Evolutionary conservation across 441 rosid species (phyloP), one percentile per base, ranked within the genome.

Genomic region (Syzygium syzygioides): DNA sequence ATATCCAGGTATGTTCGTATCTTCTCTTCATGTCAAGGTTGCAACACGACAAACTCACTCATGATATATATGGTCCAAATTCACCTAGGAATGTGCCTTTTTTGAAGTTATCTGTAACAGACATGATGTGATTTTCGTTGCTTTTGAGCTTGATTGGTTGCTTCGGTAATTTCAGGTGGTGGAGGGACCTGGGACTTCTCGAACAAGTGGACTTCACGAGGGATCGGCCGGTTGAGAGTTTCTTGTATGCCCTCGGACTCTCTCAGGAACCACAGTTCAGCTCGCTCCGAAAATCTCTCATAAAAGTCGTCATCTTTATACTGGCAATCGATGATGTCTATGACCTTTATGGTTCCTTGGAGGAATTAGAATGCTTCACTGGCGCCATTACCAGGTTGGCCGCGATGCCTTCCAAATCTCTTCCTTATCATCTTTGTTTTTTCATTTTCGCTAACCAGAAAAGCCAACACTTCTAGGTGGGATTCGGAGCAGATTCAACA

Each of bases 141-240:
- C 48, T 41, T 41, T 76, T 12, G 83, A 7, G 12, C 2, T 76
- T 41, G 52, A 76, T 23, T 41, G 41, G n/a, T 37, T 41, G 52
- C 83, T 62, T 28, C 9, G 41, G 86, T 11, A 79, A 5, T 18
- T 25, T 55, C 86, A 93, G 96, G 90, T 95, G 95, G 96, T 93
- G 95, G 95, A 89, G 87, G 85, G 91, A 90, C 79, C 60, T 91
- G 45, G 91, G 89, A 13, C 79, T 94, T 26, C 89, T 91, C 30
- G 90, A 95, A 48, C 88, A 85, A 4, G 34, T 95, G 30, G 86
- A 87, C 37, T 95, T 95, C 59, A 68, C 93, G 1, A 92, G 95
- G 88, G 94, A 93, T 87, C 90, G 93, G 37, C 86, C 93, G 76
- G 95, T 92, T 2, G 94, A 95, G 86, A 88, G 95, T 56, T 95